Evolutionary conservation across 2,329 filamentous ascomycete genomes (phyloP), one percentile per base, ranked within the genome.

Genomic region (Gyromitra esculenta): DNA sequence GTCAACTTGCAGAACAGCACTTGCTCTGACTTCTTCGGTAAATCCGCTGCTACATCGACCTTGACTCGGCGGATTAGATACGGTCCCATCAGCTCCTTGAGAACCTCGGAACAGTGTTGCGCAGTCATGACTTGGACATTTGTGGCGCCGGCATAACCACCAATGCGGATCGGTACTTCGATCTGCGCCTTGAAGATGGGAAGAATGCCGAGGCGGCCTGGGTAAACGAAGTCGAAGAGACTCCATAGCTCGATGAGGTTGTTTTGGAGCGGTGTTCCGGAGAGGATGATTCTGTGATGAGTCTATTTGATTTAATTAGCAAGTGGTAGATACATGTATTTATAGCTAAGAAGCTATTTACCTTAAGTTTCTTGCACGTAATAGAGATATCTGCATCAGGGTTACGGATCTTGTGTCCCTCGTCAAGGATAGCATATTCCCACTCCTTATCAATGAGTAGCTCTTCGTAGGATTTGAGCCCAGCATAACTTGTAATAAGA

Each of bases 321-420:
- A 68, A 9, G 25, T n/a, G 13, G 41, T 43, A 65, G 18, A 57
- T 41, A 50, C 8, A 31, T 31, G 25, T 31, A 31, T 18, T 48
- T 57, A 48, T 52, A 8, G 15, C 25, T 64, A 11, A 39, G 21
- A 41, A 43, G 63, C 6, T 43, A 43, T 39, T 50, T 48, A 79
- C 78, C 68, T 77, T 79, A n/a, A 99, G 85, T 83, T 97, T 93
- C 82, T 99, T 99, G 87, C 94, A 97, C 79, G 94, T 92, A 67
- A 98, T 92, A 0, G 96, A 97, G 79, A 99, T 96, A 5, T 92
- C 91, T 0, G 96, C 94, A 81, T 98, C 96, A 0, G 96, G 96
- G 80, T 99, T 99, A 50, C 96, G 91, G 80, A 99, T 99, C 83
- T 97, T 97, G 84, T 99, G 96, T 1, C 96, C 96, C 85, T 99